Evolutionary conservation across 2,329 filamentous ascomycete genomes (phyloP).

Genomic region (Phoma herbarum): DNA sequence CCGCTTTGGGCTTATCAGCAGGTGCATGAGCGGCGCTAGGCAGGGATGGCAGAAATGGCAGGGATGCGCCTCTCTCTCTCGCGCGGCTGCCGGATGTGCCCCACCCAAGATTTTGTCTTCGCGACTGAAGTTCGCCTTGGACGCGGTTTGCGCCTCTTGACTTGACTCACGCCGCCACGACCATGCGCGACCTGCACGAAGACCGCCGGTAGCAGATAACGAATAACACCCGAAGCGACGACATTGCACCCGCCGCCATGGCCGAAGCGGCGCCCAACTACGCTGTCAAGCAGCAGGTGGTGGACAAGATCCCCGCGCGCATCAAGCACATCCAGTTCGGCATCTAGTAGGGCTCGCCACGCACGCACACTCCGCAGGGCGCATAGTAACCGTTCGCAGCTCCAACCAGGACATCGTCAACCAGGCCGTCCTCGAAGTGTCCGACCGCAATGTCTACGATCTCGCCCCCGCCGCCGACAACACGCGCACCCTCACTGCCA

Average conservation of each 20-base stretch:
- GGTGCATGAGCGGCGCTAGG: background rate
- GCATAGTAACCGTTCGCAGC: constrained; percentile 55
- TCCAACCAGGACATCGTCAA: constrained; percentile 95
- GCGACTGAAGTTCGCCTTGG: constrained; percentile 25
- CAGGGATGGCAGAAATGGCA: constrained; percentile 6
- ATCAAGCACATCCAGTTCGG: constrained; percentile 95
- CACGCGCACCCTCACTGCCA: constrained; percentile 72
- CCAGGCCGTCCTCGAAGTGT: constrained; percentile 92
- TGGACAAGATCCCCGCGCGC: constrained; percentile 87
- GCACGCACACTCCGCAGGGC: constrained; percentile 1
- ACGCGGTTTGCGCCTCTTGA: constrained; percentile 15
- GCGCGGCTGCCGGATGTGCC: constrained; percentile 24
- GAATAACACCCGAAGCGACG: background rate
- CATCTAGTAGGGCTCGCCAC: constrained; percentile 69
- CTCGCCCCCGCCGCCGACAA: constrained; percentile 70
- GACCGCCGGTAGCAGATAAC: constrained; percentile 28
- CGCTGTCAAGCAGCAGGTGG: constrained; percentile 82
- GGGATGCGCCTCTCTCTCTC: too few species aligned
- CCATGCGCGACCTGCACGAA: constrained; percentile 25
- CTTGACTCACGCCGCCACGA: constrained; percentile 38
- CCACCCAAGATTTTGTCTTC: constrained; percentile 29
- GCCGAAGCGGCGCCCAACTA: constrained; percentile 34
- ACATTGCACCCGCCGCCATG: constrained; percentile 24
- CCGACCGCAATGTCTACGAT: constrained; percentile 93
- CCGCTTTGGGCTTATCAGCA: constrained; percentile 29